Percentiles rank a stretch among this genome's conserved stretches.
These are phyloP conservation scores for Naganishia onofrii DNA, from an alignment of 768 basidiomycete genomes.

Conservation along the genomic window DNA sequence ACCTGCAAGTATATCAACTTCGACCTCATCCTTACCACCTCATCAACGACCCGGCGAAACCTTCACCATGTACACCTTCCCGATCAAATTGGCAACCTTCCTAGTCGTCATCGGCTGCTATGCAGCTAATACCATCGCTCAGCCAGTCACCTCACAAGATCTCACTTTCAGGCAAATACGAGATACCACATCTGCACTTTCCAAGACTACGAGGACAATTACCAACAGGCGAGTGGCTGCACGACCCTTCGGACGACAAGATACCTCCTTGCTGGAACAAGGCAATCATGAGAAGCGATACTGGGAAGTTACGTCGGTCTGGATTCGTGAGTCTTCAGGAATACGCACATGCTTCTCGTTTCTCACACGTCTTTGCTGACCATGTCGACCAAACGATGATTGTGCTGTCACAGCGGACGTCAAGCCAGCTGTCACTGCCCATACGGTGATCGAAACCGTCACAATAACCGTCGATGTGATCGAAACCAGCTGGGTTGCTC, in stretches of 20 bases:
- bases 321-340: background rate
- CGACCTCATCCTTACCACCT: too few species aligned
- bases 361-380: background rate
- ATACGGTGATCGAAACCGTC: background rate
- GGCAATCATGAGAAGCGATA: conserved; percentile 9
- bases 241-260: background rate
- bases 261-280: background rate
- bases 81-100: background rate
- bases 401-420: background rate
- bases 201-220: background rate
- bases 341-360: too few species aligned
- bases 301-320: conserved; percentile 9
- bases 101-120: background rate
- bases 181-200: background rate
- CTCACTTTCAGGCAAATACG: background rate
- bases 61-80: background rate
- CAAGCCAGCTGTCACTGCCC: background rate
- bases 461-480: background rate
- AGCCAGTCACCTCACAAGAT: background rate
- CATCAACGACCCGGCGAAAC: background rate
- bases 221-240: background rate
- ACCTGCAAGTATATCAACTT: too few species aligned
- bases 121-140: background rate
- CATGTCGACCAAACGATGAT: background rate
- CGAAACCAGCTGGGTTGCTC: background rate